A percentile compares a stretch with the other conserved stretches of the same genome.
Conservation (phyloP, 1,284 basidiomycete species). For the Trichosporon asahii region DNA sequence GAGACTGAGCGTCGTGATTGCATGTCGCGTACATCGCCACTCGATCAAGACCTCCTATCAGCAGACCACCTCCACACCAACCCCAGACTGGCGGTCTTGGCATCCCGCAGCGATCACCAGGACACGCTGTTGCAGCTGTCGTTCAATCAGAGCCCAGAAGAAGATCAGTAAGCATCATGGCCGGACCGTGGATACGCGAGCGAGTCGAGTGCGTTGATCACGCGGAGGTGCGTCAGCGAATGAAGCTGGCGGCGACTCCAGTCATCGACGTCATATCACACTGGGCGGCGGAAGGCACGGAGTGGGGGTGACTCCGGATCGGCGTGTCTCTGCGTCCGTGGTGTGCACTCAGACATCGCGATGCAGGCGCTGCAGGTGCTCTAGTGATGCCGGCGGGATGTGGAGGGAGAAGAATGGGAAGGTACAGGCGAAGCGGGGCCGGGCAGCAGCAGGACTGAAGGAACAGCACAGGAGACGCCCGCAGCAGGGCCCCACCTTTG, state of each 20-base stretch:
- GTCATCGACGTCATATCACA: slow-evolving; percentile 3
- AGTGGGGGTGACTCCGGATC: slow-evolving; percentile 1
- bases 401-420: neutral
- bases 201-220: neutral
- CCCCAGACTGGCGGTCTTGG: too few relatives aligned
- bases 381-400: neutral
- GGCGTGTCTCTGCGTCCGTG: neutral
- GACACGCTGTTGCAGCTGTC: neutral
- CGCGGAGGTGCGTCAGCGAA: neutral
- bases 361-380: neutral
- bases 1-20: too few relatives aligned
- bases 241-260: neutral
- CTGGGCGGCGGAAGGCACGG: neutral
- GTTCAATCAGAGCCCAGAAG: neutral
- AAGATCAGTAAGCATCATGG: neutral
- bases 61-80: too few relatives aligned
- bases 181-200: neutral
- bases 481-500: neutral
- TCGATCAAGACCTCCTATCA: neutral
- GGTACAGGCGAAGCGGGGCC: neutral
- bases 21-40: too few relatives aligned
- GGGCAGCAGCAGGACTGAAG: neutral
- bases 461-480: neutral
- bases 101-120: neutral
- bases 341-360: too few relatives aligned